A percentile compares a stretch with the other conserved stretches of the same genome.
Conservation (phyloP, 805 yeast genomes). For the Myxozyma nipponensis region DNA sequence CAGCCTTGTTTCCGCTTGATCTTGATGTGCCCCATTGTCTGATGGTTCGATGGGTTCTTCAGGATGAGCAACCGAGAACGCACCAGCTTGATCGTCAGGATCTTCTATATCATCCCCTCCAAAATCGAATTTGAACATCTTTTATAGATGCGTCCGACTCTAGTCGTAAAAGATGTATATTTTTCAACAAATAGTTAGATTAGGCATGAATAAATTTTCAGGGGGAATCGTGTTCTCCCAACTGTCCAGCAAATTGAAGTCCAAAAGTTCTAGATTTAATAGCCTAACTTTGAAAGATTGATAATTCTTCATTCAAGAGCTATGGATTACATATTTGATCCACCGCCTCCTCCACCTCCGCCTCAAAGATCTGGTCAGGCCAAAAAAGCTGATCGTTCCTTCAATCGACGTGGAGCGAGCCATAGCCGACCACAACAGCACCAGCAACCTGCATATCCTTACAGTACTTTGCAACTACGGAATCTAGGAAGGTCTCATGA, state of each 20-base stretch:
- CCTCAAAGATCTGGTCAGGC: neutral
- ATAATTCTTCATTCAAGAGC: neutral
- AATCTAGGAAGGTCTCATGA: no score
- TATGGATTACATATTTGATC: conserved; percentile 30
- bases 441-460: conserved; percentile 2
- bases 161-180: neutral
- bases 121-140: conserved; percentile 24
- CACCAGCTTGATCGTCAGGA: conserved; percentile 3
- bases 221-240: conserved; percentile 10
- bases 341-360: conserved; percentile 32
- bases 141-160: neutral
- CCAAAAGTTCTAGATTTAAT: no score
- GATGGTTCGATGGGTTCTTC: conserved; percentile 1
- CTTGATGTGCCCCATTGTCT: neutral
- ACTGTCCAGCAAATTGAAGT: conserved; percentile 1
- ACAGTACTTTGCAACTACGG: no score
- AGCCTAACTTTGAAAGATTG: no score
- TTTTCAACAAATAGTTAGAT: no score
- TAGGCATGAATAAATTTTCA: conserved; percentile 14
- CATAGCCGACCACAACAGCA: neutral
- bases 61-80: neutral
- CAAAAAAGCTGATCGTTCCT: neutral
- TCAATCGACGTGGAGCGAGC: no score
- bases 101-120: conserved; percentile 25
- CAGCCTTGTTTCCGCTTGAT: neutral